Conservation (phyloP, 1,139 yeast species). For the Kurtzmaniella natalensis region DNA sequence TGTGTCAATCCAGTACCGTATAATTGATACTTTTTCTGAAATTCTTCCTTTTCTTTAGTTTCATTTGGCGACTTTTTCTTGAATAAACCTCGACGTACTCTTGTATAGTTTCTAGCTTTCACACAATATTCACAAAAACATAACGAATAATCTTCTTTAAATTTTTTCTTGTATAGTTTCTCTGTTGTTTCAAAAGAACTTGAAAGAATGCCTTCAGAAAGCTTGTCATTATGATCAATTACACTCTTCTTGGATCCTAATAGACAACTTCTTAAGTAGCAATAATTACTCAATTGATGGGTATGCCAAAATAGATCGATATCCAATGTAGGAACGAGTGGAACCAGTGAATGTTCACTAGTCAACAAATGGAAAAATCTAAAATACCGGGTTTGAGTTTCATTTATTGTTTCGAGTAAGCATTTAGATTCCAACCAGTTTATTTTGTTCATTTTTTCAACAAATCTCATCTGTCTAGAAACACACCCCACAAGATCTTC, state of each 20-base stretch:
- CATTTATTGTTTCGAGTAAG: constrained; percentile 16
- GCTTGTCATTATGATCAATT: constrained; percentile 27
- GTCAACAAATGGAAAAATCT: constrained; percentile 22
- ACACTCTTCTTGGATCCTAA: constrained; percentile 9
- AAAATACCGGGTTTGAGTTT: constrained; percentile 20
- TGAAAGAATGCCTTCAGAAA: constrained; percentile 14
- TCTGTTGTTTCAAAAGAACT: constrained; percentile 13
- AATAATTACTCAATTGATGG: constrained; percentile 25
- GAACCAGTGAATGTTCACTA: constrained; percentile 6
- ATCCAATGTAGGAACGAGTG: constrained; percentile 34
- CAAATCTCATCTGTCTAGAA: constrained; percentile 28
- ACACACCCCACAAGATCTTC: constrained; percentile 32
- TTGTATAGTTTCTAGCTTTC: neutral
- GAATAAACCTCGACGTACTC: neutral
- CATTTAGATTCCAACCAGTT: constrained; percentile 26
- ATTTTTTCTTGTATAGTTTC: constrained; percentile 7
- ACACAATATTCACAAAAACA: constrained; percentile 16
- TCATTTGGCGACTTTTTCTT: neutral
- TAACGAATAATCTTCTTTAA: constrained; percentile 11
- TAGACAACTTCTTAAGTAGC: constrained; percentile 20
- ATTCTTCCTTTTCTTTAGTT: neutral
- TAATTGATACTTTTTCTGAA: neutral
- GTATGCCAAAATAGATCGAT: constrained; percentile 40
- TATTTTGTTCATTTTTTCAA: constrained; percentile 23
- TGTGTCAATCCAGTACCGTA: constrained; percentile 5